phyloP scores from a whole-genome alignment of 768 basidiomycete species.

The Cyclocybe aegerita region DNA sequence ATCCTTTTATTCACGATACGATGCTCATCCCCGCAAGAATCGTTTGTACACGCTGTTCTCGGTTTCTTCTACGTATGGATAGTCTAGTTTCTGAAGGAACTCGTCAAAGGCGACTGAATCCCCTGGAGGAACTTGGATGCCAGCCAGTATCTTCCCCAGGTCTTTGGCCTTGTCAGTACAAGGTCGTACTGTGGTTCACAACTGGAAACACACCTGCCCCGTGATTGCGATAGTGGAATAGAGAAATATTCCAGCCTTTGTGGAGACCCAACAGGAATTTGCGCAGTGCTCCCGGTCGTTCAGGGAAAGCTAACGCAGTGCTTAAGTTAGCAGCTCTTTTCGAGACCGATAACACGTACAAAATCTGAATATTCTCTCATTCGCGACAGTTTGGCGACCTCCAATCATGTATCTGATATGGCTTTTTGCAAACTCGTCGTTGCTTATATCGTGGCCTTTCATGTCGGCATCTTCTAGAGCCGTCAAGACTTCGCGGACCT shows the following conservation, averaged over 20 bases:
- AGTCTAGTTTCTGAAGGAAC: slow-evolving; percentile 80
- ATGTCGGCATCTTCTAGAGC: slow-evolving; percentile 69
- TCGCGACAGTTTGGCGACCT: slow-evolving; percentile 68
- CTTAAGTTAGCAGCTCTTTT: neutral
- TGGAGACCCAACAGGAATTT: slow-evolving; percentile 86
- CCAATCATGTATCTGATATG: slow-evolving; percentile 96
- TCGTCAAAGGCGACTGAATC: slow-evolving; percentile 68
- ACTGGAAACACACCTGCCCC: slow-evolving; percentile 73
- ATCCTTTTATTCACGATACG: neutral
- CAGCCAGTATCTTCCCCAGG: slow-evolving; percentile 89
- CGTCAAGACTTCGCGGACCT: slow-evolving; percentile 63
- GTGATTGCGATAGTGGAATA: slow-evolving; percentile 98
- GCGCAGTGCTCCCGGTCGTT: slow-evolving; percentile 87
- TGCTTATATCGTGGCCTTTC: slow-evolving; percentile 86
- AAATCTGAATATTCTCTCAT: slow-evolving; percentile 92
- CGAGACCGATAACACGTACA: neutral
- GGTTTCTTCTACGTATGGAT: slow-evolving; percentile 92
- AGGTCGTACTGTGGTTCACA: neutral
- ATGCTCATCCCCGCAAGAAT: slow-evolving; percentile 48
- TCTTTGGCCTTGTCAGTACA: slow-evolving; percentile 44
- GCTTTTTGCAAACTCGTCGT: slow-evolving; percentile 94
- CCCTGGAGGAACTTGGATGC: slow-evolving; percentile 81
- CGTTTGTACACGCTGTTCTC: slow-evolving; percentile 81
- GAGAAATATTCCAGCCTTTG: slow-evolving; percentile 87
- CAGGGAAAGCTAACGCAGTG: slow-evolving; percentile 79